Conservation (phyloP, 768 basidiomycete genomes). For the Xanthoconium stramineum region DNA sequence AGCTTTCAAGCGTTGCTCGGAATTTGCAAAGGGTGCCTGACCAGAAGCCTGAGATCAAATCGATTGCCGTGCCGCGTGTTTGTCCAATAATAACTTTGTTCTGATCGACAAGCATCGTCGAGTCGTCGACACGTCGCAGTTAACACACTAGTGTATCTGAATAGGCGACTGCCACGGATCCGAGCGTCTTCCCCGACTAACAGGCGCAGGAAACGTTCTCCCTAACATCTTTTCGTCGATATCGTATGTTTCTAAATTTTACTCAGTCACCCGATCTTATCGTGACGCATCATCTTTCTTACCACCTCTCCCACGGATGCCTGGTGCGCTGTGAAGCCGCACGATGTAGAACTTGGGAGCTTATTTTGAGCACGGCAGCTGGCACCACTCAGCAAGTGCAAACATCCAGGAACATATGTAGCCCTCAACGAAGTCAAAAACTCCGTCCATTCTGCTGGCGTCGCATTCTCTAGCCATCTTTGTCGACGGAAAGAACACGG, state of each 20-base stretch:
- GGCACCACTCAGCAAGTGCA: neutral
- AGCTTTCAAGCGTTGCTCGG: no score
- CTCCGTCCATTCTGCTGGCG: neutral
- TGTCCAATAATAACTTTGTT: neutral
- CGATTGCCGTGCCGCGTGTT: neutral
- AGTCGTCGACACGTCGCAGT: neutral
- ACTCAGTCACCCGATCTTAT: constrained; percentile 17
- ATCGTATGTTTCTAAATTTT: constrained; percentile 30
- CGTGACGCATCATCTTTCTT: constrained; percentile 18
- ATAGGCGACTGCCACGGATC: neutral
- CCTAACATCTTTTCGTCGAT: constrained; percentile 19
- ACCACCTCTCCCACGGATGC: neutral
- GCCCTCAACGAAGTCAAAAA: neutral
- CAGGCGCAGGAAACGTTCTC: constrained; percentile 25
- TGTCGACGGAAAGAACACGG: constrained; percentile 1
- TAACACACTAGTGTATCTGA: neutral
- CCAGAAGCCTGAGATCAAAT: neutral
- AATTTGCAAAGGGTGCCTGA: no score
- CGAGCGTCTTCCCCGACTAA: constrained; percentile 12
- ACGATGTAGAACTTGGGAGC: neutral
- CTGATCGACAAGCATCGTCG: neutral
- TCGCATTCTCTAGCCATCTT: neutral
- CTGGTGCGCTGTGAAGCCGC: constrained; percentile 10
- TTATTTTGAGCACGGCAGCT: no score
- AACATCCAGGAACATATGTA: neutral